These are phyloP conservation scores for Massarina eburnea DNA, from an alignment of 2,329 filamentous ascomycete species.

Conservation along the genomic window DNA sequence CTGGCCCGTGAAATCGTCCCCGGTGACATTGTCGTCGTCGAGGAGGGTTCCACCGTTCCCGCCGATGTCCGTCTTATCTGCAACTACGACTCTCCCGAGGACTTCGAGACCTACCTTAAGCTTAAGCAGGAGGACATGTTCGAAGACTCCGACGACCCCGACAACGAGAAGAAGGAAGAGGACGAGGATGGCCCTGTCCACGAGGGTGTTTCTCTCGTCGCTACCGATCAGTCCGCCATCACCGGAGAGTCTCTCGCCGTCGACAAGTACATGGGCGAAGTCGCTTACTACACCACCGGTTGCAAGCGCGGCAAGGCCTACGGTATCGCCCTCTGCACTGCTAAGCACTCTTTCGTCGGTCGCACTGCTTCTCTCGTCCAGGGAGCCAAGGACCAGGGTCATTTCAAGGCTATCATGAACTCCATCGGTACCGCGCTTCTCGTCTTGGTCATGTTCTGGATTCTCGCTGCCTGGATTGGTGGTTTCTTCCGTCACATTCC, in stretches of 20 bases:
- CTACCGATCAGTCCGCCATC: slow-evolving; percentile 77
- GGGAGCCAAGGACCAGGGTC: slow-evolving; percentile 73
- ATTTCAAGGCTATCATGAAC: slow-evolving; percentile 85
- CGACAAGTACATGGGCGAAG: slow-evolving; percentile 76
- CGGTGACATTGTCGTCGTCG: slow-evolving; percentile 73
- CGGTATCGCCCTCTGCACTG: slow-evolving; percentile 67
- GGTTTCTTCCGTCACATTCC: slow-evolving; percentile 73
- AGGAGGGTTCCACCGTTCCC: slow-evolving; percentile 71
- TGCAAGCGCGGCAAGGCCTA: slow-evolving; percentile 81
- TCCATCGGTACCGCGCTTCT: slow-evolving; percentile 73
- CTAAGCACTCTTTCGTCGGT: slow-evolving; percentile 74
- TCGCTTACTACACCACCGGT: slow-evolving; percentile 76
- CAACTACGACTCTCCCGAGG: slow-evolving; percentile 68
- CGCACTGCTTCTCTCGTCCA: slow-evolving; percentile 73
- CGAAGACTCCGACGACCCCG: slow-evolving; percentile 60
- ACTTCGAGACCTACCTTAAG: slow-evolving; percentile 67
- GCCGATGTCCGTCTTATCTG: slow-evolving; percentile 73
- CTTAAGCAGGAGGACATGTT: slow-evolving; percentile 57
- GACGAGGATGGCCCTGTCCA: slow-evolving; percentile 58
- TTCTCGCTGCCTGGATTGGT: slow-evolving; percentile 74
- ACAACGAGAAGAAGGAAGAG: slow-evolving; percentile 62
- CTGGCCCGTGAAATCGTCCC: slow-evolving; percentile 74
- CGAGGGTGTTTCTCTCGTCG: slow-evolving; percentile 67
- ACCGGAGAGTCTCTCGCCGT: slow-evolving; percentile 79
- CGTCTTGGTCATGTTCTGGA: slow-evolving; percentile 76